phyloP scores from a whole-genome alignment of 257 asterid genomes.

The Linaria vulgaris region DNA sequence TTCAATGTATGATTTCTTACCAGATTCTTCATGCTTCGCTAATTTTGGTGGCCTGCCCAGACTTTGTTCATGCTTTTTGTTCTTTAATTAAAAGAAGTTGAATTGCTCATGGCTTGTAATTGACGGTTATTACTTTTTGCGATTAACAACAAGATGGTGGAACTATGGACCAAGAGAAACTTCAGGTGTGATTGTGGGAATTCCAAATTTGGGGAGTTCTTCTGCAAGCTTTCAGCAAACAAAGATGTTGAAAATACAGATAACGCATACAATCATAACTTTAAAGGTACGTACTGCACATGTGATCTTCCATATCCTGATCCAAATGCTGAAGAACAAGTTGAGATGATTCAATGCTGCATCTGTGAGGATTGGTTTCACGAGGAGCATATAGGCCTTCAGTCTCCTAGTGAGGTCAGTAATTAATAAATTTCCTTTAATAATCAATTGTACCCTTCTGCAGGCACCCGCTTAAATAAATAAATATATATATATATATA shows the following conservation, averaged over 20 bases:
- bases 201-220: constrained; percentile 84
- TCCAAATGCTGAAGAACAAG: constrained; percentile 89
- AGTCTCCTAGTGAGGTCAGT: constrained; percentile 64
- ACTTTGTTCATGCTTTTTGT: neutral
- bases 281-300: constrained; percentile 92
- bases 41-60: neutral
- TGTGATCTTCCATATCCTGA: constrained; percentile 92
- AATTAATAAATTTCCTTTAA: constrained; percentile 10
- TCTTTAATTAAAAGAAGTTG: neutral
- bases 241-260: constrained; percentile 75
- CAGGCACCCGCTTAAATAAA: no score
- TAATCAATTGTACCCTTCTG: neutral
- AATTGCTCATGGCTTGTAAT: constrained; percentile 18
- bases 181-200: constrained; percentile 99
- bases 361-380: constrained; percentile 99
- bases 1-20: neutral
- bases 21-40: constrained; percentile 3
- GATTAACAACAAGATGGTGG: constrained; percentile 63
- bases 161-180: constrained; percentile 95
- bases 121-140: constrained; percentile 25
- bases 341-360: constrained; percentile 93
- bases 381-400: constrained; percentile 87
- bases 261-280: constrained; percentile 81
- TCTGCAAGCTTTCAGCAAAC: constrained; percentile 81
- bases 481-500: no score